Base-by-base conservation (phyloP, 768 basidiomycete genomes). In the Lactarius hengduanensis region DNA sequence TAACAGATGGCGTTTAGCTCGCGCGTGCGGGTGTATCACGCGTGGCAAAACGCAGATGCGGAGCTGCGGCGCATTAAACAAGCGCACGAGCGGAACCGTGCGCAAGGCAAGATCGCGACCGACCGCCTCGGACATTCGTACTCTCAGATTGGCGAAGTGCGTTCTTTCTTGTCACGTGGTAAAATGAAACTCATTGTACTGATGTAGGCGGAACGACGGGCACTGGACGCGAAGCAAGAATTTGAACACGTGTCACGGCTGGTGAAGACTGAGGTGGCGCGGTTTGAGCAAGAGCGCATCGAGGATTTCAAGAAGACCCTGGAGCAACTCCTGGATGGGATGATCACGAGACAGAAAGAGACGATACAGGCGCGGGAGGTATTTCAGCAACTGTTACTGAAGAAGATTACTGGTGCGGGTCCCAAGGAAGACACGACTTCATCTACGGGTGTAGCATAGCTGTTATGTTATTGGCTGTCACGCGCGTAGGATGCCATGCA, bases 271-370 rank as follows among this genome's bases (percentile, higher is more conserved):
- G 97, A 99, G 77, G 86, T 95, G 69, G 86, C 86, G 5, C 81
- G 96, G 53, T 98, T 98, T 73, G 96, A 99, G 78, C 85, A 87
- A 73, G 96, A 97, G 77, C 85, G 96, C 53, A 84, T 98, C 30
- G 91, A 93, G 57, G 96, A 98, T 74, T 97, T 98, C 77, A 96
- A 95, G 77, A 81, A 84, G 54, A 83, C 89, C 3, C 75, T 99
- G 70, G 90, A 93, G 75, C 82, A 82, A 4, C 95, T 94, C 76
- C 78, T 98, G 62, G 90, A 94, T 53, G 92, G 90, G 6, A 91
- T 96, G 90, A 89, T 96, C 58, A 76, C 81, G 4, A 81, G 88
- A 61, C 96, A 99, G 78, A 92, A 89, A 75, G 61, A 90, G 81
- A 88, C 88, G 38, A 63, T 83, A 72, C 36, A 64, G 47, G 68